Percentiles rank a stretch among this genome's conserved stretches.
These are phyloP conservation scores for Globisporangium abappressorium DNA, from an alignment of 352 stramenopile genomes.

Conservation along the genomic window DNA sequence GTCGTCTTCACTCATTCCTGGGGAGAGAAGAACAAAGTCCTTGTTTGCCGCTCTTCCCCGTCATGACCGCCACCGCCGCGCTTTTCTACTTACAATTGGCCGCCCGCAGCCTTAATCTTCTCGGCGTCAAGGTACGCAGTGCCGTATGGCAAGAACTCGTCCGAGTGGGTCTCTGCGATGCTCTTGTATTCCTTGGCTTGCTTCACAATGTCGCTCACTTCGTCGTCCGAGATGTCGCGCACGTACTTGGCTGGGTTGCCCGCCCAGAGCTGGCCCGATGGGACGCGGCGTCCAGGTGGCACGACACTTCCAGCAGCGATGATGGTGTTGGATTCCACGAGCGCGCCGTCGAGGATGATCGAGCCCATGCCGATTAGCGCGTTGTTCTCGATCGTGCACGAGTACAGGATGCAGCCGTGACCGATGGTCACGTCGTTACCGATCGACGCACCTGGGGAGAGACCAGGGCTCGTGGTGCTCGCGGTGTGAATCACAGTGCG, in stretches of 20 bases:
- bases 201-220: slow-evolving; percentile 87
- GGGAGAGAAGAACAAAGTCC: not conserved
- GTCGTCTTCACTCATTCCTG: slow-evolving; percentile 4
- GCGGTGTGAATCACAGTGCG: slow-evolving; percentile 93
- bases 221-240: slow-evolving; percentile 90
- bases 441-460: slow-evolving; percentile 88
- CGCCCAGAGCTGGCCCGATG: slow-evolving; percentile 93
- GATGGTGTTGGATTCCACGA: slow-evolving; percentile 93
- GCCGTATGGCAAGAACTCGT: slow-evolving; percentile 89
- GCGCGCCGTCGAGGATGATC: slow-evolving; percentile 90
- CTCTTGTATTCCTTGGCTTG: slow-evolving; percentile 83
- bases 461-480: slow-evolving; percentile 67
- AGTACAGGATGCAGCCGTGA: slow-evolving; percentile 95
- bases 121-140: slow-evolving; percentile 88
- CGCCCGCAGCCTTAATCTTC: slow-evolving; percentile 80
- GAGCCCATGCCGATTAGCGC: slow-evolving; percentile 95
- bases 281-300: slow-evolving; percentile 83
- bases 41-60: not conserved
- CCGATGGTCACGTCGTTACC: slow-evolving; percentile 95
- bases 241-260: slow-evolving; percentile 96
- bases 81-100: slow-evolving; percentile 63
- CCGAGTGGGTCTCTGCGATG: slow-evolving; percentile 83
- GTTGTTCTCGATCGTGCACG: slow-evolving; percentile 95
- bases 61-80: not conserved
- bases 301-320: slow-evolving; percentile 95